A percentile compares a stretch with the other conserved stretches of the same genome.
These are phyloP conservation scores for Fusarium palustre DNA, from an alignment of 2,329 filamentous ascomycete genomes.

Conservation along the genomic window DNA sequence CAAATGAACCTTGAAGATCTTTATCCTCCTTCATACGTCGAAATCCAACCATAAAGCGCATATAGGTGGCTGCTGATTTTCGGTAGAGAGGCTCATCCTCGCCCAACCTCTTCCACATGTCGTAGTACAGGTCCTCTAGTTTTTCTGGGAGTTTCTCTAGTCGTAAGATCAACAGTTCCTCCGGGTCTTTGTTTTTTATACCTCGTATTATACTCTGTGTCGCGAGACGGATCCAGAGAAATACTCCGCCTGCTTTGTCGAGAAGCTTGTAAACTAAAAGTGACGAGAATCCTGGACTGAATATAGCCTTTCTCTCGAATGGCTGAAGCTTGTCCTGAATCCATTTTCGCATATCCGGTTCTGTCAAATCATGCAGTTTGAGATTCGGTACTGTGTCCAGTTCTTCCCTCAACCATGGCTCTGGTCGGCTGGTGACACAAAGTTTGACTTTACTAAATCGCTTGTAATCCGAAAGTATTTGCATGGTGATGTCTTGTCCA, in stretches of 20 bases:
- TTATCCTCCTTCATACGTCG: fast-evolving
- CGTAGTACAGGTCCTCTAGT: background rate
- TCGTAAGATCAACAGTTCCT: background rate
- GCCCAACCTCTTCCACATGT: background rate
- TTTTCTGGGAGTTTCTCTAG: background rate
- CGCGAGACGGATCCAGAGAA: background rate
- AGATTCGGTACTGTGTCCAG: background rate
- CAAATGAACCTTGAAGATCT: fast-evolving
- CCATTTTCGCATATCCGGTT: background rate
- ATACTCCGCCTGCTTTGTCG: background rate
- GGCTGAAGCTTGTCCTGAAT: background rate
- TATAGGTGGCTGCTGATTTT: background rate
- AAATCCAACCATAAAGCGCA: background rate
- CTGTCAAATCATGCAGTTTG: background rate
- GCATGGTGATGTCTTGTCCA: background rate
- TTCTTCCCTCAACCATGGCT: background rate
- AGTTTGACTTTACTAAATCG: background rate
- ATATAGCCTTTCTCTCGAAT: background rate
- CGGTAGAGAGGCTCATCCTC: background rate
- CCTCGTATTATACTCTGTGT: background rate
- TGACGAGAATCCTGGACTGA: fast-evolving
- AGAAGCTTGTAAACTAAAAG: background rate
- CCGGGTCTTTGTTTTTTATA: background rate
- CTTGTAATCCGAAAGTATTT: background rate
- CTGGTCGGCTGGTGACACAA: background rate